Base-by-base conservation (phyloP, 805 yeast genomes). In the Yarrowia osloensis region DNA sequence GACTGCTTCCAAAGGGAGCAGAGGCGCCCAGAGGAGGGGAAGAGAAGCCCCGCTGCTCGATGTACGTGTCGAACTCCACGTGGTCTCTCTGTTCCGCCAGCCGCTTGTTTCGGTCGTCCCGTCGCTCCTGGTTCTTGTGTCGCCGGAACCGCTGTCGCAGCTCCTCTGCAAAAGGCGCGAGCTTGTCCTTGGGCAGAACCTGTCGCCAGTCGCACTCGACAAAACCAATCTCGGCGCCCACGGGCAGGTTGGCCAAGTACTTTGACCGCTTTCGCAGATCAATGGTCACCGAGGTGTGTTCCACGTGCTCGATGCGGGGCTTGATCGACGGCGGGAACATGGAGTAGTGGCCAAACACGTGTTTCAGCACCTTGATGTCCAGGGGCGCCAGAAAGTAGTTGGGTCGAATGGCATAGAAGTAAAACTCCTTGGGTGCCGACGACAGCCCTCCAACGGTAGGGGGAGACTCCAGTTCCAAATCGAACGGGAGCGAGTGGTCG, bases 201-300 rank as follows among this genome's bases (percentile, higher is more conserved):
- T 79, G 71, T 73, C 73, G 76, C 98, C 98, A 94, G 74, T 91
- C 88, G 63, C 97, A 84, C 72, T 95, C 98, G 66, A 95, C 74
- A 70, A 90, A 86, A 12, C 92, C 96, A 49, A 94, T 76, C 65
- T 88, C 89, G 0, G 97, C 88, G 1, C 98, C 98, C 31, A 85
- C 75, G 0, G 99, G 98, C 24, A 92, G 77, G 76, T 94, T 94
- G 0, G 89, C 82, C 67, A 95, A 77, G 75, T 89, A 91, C 75
- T 91, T 93, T 74, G 82, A 82, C 70, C 87, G 85, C 63, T 84
- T 83, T 1, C 84, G 72, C 72, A 88, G 70, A n/a, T 85, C 85
- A 17, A 85, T 87, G 0, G 88, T 84, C 2, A 88, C 84, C 22
- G 88, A 80, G 40, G 89, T 96, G 73, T 83, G 84, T 57, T 80